phyloP scores from a whole-genome alignment of 2,329 filamentous ascomycete species.

The Ciborinia camelliae region DNA sequence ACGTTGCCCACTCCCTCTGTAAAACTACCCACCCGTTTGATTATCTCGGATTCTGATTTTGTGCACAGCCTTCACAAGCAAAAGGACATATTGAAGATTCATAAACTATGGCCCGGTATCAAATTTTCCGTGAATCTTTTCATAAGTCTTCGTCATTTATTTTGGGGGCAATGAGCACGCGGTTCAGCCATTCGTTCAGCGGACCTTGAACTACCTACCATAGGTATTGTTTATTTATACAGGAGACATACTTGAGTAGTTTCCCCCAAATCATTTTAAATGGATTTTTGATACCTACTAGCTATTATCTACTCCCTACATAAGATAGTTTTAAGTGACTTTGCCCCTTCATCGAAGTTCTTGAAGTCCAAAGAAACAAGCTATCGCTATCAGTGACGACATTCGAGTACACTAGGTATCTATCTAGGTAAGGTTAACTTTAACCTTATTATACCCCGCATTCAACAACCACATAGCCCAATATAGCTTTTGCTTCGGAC shows the following conservation, averaged over 20 bases:
- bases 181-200: neutral
- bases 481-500: conserved; percentile 12
- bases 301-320: neutral
- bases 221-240: neutral
- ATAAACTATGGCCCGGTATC: neutral
- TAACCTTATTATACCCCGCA: neutral
- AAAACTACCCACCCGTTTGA: too few species aligned
- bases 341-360: neutral
- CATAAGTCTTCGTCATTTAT: neutral
- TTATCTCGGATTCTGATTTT: neutral
- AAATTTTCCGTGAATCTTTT: neutral
- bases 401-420: too few species aligned
- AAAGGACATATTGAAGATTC: neutral
- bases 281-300: too few species aligned
- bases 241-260: neutral
- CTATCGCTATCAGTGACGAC: neutral
- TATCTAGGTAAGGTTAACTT: too few species aligned
- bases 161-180: neutral
- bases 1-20: too few species aligned
- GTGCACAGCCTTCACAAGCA: neutral
- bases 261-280: neutral
- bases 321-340: too few species aligned
- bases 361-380: neutral
- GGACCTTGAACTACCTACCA: neutral
- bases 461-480: neutral